These are phyloP conservation scores for Metschnikowia aberdeeniae DNA, from an alignment of 805 yeast genomes.

Conservation along the genomic window DNA sequence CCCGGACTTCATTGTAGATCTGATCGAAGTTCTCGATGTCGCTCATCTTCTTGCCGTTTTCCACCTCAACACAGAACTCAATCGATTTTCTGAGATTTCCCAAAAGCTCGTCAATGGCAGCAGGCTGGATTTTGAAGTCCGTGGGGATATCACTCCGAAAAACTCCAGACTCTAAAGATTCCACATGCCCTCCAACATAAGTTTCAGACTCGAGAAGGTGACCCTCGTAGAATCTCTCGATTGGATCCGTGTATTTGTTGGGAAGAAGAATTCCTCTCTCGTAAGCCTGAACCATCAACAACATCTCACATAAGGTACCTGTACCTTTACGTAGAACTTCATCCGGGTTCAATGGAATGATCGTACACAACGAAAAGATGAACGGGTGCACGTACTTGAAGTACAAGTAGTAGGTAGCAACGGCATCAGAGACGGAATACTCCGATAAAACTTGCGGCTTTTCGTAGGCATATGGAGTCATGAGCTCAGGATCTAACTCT, in stretches of 20 bases:
- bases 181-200: constrained; percentile 98
- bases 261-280: constrained; percentile 74
- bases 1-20: constrained; percentile 55
- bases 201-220: constrained; percentile 93
- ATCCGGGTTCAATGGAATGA: constrained; percentile 94
- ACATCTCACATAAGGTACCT: constrained; percentile 97
- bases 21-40: constrained; percentile 82
- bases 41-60: constrained; percentile 64
- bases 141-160: constrained; percentile 82
- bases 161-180: constrained; percentile 96
- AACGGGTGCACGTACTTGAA: constrained; percentile 97
- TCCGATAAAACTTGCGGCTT: constrained; percentile 90
- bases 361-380: constrained; percentile 90
- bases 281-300: constrained; percentile 94
- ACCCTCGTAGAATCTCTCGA: constrained; percentile 93
- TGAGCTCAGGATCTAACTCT: constrained; percentile 93
- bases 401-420: constrained; percentile 93
- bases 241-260: constrained; percentile 88
- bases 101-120: constrained; percentile 76
- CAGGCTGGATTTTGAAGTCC: constrained; percentile 74
- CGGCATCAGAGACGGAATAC: constrained; percentile 98
- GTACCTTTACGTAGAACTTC: constrained; percentile 96
- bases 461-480: constrained; percentile 97
- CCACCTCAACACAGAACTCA: constrained; percentile 79
- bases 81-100: constrained; percentile 71